Evolutionary conservation across 2,329 filamentous ascomycete genomes (phyloP), one percentile per base, ranked within the genome.

Genomic region (Colletotrichum karsti): DNA sequence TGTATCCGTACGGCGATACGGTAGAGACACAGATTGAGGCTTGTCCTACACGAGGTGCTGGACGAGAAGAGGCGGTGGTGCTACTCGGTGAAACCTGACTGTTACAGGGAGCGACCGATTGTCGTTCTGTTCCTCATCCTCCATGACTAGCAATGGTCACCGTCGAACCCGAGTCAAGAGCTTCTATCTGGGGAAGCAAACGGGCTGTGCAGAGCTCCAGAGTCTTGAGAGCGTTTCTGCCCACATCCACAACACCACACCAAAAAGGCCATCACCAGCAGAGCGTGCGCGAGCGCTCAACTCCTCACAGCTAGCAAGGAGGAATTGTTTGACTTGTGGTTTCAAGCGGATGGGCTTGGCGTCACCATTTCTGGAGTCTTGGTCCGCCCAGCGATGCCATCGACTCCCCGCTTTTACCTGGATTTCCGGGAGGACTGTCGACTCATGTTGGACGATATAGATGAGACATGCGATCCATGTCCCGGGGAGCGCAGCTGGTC

Each of bases 391-490:
- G 51, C 22, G 59, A 65, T 46, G 22, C 13, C 4, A 41, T 22
- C 35, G 3, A 18, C 20, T 18, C 64, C 53, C 60, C 60, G n/a
- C 56, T 54, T 22, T 12, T 39, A 30, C 46, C 18, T 41, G 56
- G 35, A 53, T 54, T 42, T 12, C 46, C 9, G 44, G 41, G 44
- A 33, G 33, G 26, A 30, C 42, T 33, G 61, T 64, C 60, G 39
- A 68, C 37, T 65, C 65, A 46, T 50, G 30, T 46, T 51, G 22
- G 53, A 30, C 33, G 54, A 54, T 65, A 30, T 48, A 67, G 44
- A 68, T 65, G 60, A 68, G 60, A 68, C 65, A 67, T n/a, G 30
- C 51, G 57, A 28, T 22, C 59, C 60, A 7, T 53, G 53, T 44
- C 53, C 60, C 24, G 28, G 37, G 35, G 37, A 28, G 24, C 9